Evolutionary conservation across 2,329 filamentous ascomycete genomes (phyloP).

Genomic region (Camillea tinctor): DNA sequence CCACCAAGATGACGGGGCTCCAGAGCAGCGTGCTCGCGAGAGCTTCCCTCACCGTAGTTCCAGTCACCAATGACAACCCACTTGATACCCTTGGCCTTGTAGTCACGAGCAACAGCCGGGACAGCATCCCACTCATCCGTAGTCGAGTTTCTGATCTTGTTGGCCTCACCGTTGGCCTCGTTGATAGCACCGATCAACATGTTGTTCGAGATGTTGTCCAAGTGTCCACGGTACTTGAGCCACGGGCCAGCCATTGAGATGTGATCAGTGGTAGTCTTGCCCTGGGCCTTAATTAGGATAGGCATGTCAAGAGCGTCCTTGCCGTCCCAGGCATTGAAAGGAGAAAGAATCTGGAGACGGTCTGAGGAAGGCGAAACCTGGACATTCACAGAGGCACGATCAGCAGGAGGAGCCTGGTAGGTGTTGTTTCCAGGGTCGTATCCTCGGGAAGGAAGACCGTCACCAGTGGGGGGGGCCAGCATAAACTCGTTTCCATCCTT

Average conservation of each 20-base stretch:
- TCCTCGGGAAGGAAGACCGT: constrained; percentile 74
- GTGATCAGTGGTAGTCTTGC: constrained; percentile 96
- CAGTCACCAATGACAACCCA: constrained; percentile 99
- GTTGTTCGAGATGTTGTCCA: constrained; percentile 99
- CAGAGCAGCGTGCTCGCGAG: constrained; percentile 96
- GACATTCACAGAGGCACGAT: constrained; percentile 72
- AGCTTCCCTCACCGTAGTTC: constrained; percentile 98
- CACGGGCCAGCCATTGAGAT: constrained; percentile 97
- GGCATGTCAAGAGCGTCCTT: constrained; percentile 83
- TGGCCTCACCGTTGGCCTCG: constrained; percentile 91
- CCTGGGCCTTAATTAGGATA: constrained; percentile 93
- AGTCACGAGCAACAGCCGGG: constrained; percentile 91
- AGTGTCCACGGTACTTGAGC: constrained; percentile 97
- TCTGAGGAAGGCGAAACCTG: constrained; percentile 86
- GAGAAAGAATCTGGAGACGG: constrained; percentile 86
- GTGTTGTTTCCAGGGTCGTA: constrained; percentile 92
- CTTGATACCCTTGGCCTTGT: constrained; percentile 94
- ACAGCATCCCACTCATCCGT: constrained; percentile 84
- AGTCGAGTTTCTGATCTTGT: constrained; percentile 92
- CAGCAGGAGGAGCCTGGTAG: constrained; percentile 88
- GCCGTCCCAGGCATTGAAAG: constrained; percentile 87
- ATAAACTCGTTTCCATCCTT: constrained; percentile 96
- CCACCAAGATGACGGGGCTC: constrained; percentile 97
- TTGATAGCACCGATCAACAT: constrained; percentile 98
- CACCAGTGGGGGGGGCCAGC: constrained; percentile 75